phyloP scores from a whole-genome alignment of 306 rosid species.

The Heteromeles arbutifolia region DNA sequence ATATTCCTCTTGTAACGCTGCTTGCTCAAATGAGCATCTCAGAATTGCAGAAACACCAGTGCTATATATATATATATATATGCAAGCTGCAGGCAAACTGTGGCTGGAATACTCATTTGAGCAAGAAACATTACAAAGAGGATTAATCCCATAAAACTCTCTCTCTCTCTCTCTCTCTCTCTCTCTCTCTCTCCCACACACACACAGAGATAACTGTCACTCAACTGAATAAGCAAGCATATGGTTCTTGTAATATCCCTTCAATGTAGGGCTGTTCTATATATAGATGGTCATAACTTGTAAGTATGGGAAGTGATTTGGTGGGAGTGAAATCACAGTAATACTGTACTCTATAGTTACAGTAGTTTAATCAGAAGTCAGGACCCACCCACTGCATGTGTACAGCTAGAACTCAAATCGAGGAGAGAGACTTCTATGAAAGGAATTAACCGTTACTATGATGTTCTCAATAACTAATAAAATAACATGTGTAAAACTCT shows the following conservation, averaged over 20 bases:
- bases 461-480: too few relatives aligned
- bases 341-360: background rate
- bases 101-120: slow-evolving; percentile 93
- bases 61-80: background rate
- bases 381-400: background rate
- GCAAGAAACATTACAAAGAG: slow-evolving; percentile 73
- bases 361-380: background rate
- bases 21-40: slow-evolving; percentile 73
- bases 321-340: background rate
- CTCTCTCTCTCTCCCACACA: background rate
- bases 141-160: background rate
- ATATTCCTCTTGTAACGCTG: slow-evolving; percentile 38
- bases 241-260: background rate
- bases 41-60: slow-evolving; percentile 17
- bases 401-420: background rate
- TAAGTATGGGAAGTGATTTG: background rate
- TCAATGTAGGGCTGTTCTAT: background rate
- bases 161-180: background rate
- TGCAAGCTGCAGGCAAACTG: slow-evolving; percentile 4
- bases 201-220: background rate
- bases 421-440: background rate
- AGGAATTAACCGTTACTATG: accelerated
- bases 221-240: background rate
- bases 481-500: too few relatives aligned
- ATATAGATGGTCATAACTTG: background rate